Evolutionary conservation across 2,329 filamentous ascomycete species (phyloP).

Genomic region (Tympanopsis confertula): DNA sequence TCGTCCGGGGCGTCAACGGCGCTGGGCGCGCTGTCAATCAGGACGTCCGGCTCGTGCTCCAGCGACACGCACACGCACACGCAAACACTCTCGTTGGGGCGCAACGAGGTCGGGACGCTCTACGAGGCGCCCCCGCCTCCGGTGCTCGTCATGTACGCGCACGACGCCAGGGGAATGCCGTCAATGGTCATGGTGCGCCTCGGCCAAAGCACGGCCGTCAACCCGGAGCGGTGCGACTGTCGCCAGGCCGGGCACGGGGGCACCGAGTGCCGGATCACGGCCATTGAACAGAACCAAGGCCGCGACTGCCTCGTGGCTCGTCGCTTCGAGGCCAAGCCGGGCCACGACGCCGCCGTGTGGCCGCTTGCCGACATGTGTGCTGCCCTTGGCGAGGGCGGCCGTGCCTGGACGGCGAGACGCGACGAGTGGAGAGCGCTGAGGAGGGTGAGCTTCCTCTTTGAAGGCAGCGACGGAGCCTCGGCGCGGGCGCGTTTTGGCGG

Average conservation of each 20-base stretch:
- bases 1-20: too few species aligned
- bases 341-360: too few species aligned
- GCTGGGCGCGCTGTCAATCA: too few species aligned
- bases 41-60: too few species aligned
- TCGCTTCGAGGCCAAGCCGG: conserved; percentile 14
- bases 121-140: conserved; percentile 18
- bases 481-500: conserved; percentile 13
- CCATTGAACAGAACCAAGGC: conserved; percentile 15
- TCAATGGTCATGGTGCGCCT: conserved; percentile 17
- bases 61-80: neutral
- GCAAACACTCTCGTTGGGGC: neutral
- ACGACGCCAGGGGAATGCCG: conserved; percentile 8
- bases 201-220: conserved; percentile 16
- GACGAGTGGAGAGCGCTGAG: conserved; percentile 14
- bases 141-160: conserved; percentile 20
- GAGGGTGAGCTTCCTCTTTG: conserved; percentile 18
- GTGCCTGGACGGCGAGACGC: too few species aligned
- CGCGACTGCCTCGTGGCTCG: conserved; percentile 10
- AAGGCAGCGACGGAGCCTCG: conserved; percentile 5
- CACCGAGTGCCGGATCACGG: conserved; percentile 2
- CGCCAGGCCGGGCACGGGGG: conserved; percentile 8
- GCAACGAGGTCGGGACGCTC: conserved; percentile 13
- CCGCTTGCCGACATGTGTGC: too few species aligned
- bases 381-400: too few species aligned
- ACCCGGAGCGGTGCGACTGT: conserved; percentile 21